Base-by-base conservation (phyloP, 2,329 filamentous ascomycete species). In the Epichloe scottii region DNA sequence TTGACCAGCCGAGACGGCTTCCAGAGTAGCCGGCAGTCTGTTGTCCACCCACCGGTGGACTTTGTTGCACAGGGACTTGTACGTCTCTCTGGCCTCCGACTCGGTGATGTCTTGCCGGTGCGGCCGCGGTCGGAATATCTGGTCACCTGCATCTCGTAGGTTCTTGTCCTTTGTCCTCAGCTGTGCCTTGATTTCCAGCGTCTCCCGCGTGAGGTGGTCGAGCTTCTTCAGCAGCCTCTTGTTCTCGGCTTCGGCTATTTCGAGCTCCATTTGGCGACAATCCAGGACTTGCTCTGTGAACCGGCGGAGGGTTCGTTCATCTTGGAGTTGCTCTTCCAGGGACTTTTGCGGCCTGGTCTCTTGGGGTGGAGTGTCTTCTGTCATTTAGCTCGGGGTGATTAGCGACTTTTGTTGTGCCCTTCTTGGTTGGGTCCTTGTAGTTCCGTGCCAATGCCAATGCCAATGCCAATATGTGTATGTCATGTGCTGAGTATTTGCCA, bases 261-360 rank as follows among this genome's bases (percentile, higher is more conserved):
- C 63, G 15, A 68, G 57, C 43, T 68, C 66, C 45, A 59, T 57
- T 23, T 68, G 66, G 48, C 66, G 63, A 19, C 58, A 62, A 48
- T 68, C 66, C 41, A 68, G 49, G n/a, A 68, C 66, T 11, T 60
- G 57, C 47, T 68, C 66, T 5, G 66, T 67, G 54, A 64, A 68
- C 23, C 55, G 60, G 40, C 65, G 63, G n/a, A 68, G 54, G 49
- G 59, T 57, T 40, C 60, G 58, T 49, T 68, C 64, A 46, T 66
- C 59, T 17, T 57, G 56, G 30, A 68, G 54, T 47, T 57, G 61
- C 17, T 56, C 52, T 46, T 65, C 58, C 33, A 63, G 56, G 8
- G 38, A 46, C 23, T 58, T 40, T 35, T 30, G 51, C 15, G 39
- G 37, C 44, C 17, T 30, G 19, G 45, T 3, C n/a, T 40, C 26